Base-by-base conservation (phyloP, 2,329 filamentous ascomycete genomes). In the Botrytis fragariae region DNA sequence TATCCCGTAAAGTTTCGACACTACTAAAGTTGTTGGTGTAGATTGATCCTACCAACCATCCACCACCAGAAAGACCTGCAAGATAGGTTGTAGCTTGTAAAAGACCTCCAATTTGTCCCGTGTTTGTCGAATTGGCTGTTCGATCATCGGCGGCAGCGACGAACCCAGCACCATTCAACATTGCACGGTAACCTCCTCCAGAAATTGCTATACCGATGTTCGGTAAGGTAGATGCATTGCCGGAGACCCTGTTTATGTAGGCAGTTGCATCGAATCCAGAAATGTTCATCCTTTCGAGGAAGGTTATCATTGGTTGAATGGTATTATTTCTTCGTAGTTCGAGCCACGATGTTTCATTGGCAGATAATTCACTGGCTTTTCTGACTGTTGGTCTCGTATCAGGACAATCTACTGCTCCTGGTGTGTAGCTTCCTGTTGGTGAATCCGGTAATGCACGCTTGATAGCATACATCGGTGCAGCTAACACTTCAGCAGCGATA, bases 171-270 rank as follows among this genome's bases (percentile, higher is more conserved):
- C 93, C 94, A 79, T 92, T 95, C 84, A 95, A 85, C 84, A 97
- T 86, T n/a, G 94, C 94, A 73, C 94, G 87, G 81, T 96, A 97
- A 51, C 94, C 94, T 80, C 94, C 94, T 20, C 94, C 94, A 0
- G 93, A 96, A 62, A 92, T 85, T 18, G 94, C 93, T 75, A 97
- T 88, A 25, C 86, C 93, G 75, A 97, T 90, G 77, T 91, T 92
- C 0, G 91, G 90, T 39, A 91, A 78, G 1, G 85, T 84, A 25
- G 86, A 86, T 0, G 84, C 84, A 81, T 92, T 91, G 74, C 84
- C 83, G 42, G 83, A 82, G 74, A 89, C 81, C 2, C 83, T 83
- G 71, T 90, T 86, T 78, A 98, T 89, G 81, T 96, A 98, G 2
- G 83, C 81, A 1, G 85, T 85, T n/a, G 90, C 91, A 82, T 97